These are phyloP conservation scores for Rhizoclosmatium sp. DNA, from an alignment of 192 early-diverging fungal species.

Conservation along the genomic window DNA sequence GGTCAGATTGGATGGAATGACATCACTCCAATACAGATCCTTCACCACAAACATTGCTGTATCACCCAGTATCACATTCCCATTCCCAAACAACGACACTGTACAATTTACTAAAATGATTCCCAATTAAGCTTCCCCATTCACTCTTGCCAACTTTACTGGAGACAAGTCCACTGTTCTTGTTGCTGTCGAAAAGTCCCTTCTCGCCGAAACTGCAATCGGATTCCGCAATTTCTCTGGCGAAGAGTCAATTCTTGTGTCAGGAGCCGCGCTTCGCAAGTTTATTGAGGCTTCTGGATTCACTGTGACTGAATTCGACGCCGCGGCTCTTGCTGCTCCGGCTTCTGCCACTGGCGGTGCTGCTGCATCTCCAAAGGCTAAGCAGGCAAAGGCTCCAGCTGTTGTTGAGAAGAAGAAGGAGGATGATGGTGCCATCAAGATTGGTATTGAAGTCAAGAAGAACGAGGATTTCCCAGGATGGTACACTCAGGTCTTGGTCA, in stretches of 20 bases:
- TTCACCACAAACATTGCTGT: no score
- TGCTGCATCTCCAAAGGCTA: conserved; percentile 14
- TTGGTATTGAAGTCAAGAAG: conserved; percentile 89
- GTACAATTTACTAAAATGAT: no score
- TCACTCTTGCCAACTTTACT: conserved; percentile 69
- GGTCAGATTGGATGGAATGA: no score
- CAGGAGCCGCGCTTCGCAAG: conserved; percentile 59
- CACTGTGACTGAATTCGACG: conserved; percentile 59
- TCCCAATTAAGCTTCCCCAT: conserved; percentile 70
- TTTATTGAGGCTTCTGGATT: conserved; percentile 65
- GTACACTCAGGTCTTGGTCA: conserved; percentile 90
- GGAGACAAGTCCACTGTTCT: conserved; percentile 66
- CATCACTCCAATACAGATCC: no score
- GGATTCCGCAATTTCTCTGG: conserved; percentile 74
- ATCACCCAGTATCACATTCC: no score
- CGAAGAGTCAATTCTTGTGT: conserved; percentile 66
- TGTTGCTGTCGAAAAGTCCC: conserved; percentile 76
- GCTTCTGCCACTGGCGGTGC: conserved; percentile 2
- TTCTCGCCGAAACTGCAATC: conserved; percentile 61
- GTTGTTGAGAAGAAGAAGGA: conserved; percentile 50
- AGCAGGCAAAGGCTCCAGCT: conserved; percentile 41
- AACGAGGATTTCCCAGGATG: conserved; percentile 90
- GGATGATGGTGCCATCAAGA: conserved; percentile 61
- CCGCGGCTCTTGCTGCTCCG: conserved; percentile 53
- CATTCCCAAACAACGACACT: no score